A percentile compares a stretch with the other conserved stretches of the same genome.
These are phyloP conservation scores for Petunia secreta DNA, from an alignment of 257 asterid species.

Conservation along the genomic window DNA sequence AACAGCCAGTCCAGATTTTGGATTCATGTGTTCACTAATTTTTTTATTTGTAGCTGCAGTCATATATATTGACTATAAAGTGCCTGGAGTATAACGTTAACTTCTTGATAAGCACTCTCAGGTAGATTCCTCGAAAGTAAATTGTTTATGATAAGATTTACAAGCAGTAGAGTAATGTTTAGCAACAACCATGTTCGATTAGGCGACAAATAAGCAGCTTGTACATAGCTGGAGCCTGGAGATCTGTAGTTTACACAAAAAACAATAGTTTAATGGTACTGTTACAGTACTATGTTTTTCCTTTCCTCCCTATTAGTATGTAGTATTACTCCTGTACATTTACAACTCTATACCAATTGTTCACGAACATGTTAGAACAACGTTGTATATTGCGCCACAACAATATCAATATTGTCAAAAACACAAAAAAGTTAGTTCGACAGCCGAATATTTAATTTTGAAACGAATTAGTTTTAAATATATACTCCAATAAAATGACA, in stretches of 20 bases:
- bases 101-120: not conserved
- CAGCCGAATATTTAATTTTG: too few relatives aligned
- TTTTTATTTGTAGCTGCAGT: not conserved
- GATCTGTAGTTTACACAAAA: not conserved
- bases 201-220: not conserved
- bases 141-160: not conserved
- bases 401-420: too few relatives aligned
- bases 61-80: not conserved
- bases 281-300: too few relatives aligned
- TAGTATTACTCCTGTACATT: not conserved
- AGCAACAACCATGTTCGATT: not conserved
- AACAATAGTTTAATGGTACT: not conserved
- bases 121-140: constrained; percentile 10
- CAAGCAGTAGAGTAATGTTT: not conserved
- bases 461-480: too few relatives aligned
- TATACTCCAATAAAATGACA: too few relatives aligned
- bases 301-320: not conserved
- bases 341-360: not conserved
- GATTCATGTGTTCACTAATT: not conserved
- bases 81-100: not conserved
- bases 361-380: too few relatives aligned
- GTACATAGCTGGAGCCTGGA: not conserved
- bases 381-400: not conserved
- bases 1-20: not conserved
- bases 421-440: not conserved